Evolutionary conservation across 2,329 filamentous ascomycete species (phyloP), one percentile per base, ranked within the genome.

Genomic region (Sporothrix euskadiensis): DNA sequence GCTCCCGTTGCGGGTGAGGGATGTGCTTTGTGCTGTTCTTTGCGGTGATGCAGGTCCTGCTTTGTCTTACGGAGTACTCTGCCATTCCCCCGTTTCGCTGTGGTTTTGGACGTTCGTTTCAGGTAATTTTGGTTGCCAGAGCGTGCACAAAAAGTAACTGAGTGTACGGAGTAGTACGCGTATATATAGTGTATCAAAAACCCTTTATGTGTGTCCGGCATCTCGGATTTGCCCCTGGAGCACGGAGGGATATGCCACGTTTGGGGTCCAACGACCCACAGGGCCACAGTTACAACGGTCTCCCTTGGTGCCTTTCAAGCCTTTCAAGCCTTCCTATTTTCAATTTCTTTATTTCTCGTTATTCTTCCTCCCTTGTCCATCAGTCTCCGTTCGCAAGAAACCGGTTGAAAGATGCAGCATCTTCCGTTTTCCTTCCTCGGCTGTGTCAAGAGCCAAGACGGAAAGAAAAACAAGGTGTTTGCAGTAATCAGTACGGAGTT

Each of bases 71-170:
- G n/a, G n/a, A n/a, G n/a, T 14, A 10, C 52, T 39, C 19, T 63
- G 14, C 35, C 30, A 19, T 19, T 14, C 30, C 8, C 30, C 32
- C 35, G 66, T 69, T 69, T 69, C 66, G 66, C 14, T 22, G 47
- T 35, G 30, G 66, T 69, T 54, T 69, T 30, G 66, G 47, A 35
- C 26, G 66, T 49, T 66, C 41, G 63, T 66, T 66, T 66, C 63
- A 41, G 63, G 49, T 22, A 54, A 44, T 52, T 39, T 52, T 41
- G 56, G 16, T 35, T n/a, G 35, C 19, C 59, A 56, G 22, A 35
- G 52, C 52, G 52, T 56, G 22, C 52, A 56, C 52, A 30, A 56
- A 30, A 26, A 26, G 26, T 26, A 26, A 26, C 26, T 1, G 26
- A 26, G 26, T 26, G 26, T 52, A 52, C 47, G n/a, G 14, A 52